phyloP scores from a whole-genome alignment of 805 yeast species.

The Brettanomyces bruxellensis region DNA sequence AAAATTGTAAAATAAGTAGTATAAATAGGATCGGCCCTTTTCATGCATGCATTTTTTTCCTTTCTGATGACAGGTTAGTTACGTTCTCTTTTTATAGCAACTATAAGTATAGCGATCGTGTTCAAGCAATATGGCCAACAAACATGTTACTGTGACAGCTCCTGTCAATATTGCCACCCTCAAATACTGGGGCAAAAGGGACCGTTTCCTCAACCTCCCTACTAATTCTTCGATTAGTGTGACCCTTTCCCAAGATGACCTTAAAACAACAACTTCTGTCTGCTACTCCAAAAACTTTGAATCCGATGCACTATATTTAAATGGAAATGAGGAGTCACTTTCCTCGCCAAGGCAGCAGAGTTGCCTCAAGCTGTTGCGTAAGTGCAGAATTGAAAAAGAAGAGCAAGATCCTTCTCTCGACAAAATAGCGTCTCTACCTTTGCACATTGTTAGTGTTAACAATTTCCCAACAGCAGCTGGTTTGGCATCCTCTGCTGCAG shows the following conservation, averaged over 20 bases:
- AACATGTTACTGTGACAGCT: constrained; percentile 82
- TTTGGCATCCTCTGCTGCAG: constrained; percentile 95
- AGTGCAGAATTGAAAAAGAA: constrained; percentile 57
- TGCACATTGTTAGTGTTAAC: constrained; percentile 85
- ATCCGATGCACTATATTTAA: constrained; percentile 70
- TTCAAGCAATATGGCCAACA: constrained; percentile 15
- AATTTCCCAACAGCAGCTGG: constrained; percentile 99
- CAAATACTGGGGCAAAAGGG: constrained; percentile 99
- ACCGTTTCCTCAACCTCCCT: constrained; percentile 78
- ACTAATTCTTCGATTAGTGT: constrained; percentile 95
- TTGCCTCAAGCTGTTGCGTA: constrained; percentile 69
- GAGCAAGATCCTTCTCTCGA: constrained; percentile 43
- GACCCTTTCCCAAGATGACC: constrained; percentile 83
- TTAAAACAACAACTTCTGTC: constrained; percentile 84
- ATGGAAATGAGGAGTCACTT: constrained; percentile 74
- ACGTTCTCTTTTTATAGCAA: too few species aligned
- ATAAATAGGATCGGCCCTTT: too few species aligned
- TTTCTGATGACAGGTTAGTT: too few species aligned
- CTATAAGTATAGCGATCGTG: too few species aligned
- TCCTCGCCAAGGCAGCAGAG: constrained; percentile 55
- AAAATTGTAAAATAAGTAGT: too few species aligned
- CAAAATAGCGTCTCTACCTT: constrained; percentile 49
- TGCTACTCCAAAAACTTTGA: constrained; percentile 40
- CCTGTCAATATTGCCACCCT: constrained; percentile 97
- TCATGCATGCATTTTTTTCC: too few species aligned